phyloP scores from a whole-genome alignment of 2,329 filamentous ascomycete species.

The Tolypocladium capitatum region DNA sequence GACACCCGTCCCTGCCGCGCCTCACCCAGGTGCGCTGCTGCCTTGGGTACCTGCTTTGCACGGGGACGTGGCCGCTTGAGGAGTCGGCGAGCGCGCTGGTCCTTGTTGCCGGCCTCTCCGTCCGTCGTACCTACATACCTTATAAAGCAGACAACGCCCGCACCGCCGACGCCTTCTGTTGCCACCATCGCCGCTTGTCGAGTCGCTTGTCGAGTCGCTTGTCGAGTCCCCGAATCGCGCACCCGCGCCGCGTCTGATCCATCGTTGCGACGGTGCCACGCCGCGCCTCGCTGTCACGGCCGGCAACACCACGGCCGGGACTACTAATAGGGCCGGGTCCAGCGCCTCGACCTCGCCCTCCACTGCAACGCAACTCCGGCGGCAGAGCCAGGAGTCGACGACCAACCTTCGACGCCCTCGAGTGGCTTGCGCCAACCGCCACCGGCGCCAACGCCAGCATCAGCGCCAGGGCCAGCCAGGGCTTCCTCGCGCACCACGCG shows the following conservation, averaged over 20 bases:
- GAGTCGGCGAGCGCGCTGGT: not conserved
- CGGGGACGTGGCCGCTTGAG: not conserved
- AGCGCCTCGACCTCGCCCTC: not conserved
- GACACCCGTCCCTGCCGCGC: not conserved
- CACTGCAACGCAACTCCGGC: not conserved
- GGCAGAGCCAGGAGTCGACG: not conserved
- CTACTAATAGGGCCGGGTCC: not conserved
- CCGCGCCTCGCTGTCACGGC: not conserved
- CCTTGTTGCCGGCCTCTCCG: not conserved
- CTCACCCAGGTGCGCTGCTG: too few relatives aligned
- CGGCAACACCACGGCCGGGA: not conserved
- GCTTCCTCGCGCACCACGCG: not conserved
- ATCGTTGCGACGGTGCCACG: not conserved
- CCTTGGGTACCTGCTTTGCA: not conserved
- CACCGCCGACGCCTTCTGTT: not conserved
- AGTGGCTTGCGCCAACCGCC: not conserved
- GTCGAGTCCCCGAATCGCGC: not conserved
- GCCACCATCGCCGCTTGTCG: not conserved
- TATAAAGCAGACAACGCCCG: not conserved
- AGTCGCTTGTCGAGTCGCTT: not conserved
- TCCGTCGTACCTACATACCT: too few relatives aligned
- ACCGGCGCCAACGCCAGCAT: not conserved
- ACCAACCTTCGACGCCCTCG: not conserved
- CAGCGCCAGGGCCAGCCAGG: not conserved
- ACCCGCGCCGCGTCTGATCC: not conserved